These are phyloP conservation scores for Raddia distichophylla DNA, from an alignment of 176 grass and related monocot species.

Conservation along the genomic window DNA sequence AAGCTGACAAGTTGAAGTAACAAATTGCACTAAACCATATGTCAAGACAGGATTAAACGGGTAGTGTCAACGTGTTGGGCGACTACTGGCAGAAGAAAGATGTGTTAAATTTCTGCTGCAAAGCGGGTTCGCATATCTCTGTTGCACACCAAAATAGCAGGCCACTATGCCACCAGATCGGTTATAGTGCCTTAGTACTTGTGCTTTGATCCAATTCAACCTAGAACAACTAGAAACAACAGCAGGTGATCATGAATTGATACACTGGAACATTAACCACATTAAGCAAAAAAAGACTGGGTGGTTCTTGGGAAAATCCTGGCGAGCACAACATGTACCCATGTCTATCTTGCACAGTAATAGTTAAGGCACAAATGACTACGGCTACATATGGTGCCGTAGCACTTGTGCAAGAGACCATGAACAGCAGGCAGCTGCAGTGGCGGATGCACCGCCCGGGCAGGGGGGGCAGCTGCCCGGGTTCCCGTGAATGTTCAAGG, in stretches of 20 bases:
- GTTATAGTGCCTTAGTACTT: conserved; percentile 50
- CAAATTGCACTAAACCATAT: not conserved
- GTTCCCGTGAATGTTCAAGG: too few species aligned
- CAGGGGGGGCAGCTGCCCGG: too few species aligned
- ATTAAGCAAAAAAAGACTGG: not conserved
- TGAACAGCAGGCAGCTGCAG: not conserved
- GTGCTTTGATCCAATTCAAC: conserved; percentile 19
- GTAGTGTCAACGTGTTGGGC: not conserved
- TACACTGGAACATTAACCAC: not conserved
- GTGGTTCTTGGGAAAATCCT: not conserved
- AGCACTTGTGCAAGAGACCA: conserved; percentile 27
- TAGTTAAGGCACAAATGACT: conserved; percentile 4
- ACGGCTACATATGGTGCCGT: not conserved
- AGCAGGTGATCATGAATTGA: not conserved
- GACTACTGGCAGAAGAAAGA: conserved; percentile 49
- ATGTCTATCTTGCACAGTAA: conserved; percentile 33
- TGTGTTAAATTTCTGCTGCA: conserved; percentile 34
- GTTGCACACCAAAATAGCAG: conserved; percentile 45
- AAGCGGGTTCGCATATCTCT: conserved; percentile 46
- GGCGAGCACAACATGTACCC: conserved; percentile 24
- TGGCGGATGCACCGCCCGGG: too few species aligned
- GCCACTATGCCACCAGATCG: conserved; percentile 27
- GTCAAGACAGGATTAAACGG: not conserved
- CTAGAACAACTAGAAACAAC: not conserved
- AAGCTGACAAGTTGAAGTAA: not conserved